phyloP scores from a whole-genome alignment of 2,329 filamentous ascomycete genomes.

The Nigrospora sphaerica region DNA sequence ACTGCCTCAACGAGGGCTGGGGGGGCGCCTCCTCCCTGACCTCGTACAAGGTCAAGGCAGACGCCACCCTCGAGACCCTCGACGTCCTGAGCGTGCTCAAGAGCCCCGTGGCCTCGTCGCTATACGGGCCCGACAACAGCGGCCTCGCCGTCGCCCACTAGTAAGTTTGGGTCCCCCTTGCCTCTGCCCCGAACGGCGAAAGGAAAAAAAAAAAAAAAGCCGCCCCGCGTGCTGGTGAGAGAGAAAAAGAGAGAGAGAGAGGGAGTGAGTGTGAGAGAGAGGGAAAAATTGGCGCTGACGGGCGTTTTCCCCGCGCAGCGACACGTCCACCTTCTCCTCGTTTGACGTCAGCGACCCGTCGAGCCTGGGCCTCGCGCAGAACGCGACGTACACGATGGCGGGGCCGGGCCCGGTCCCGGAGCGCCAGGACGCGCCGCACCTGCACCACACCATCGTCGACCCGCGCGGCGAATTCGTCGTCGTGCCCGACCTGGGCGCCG shows the following conservation, averaged over 20 bases:
- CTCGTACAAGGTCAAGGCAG: slow-evolving; percentile 26
- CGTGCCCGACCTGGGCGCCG: slow-evolving; percentile 27
- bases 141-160: slow-evolving; percentile 39
- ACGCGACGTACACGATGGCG: slow-evolving; percentile 4
- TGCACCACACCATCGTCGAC: slow-evolving; percentile 7
- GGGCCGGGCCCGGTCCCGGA: slow-evolving; percentile 3
- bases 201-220: too few relatives aligned
- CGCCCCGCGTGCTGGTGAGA: too few relatives aligned
- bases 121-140: slow-evolving; percentile 32
- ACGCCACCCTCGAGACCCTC: slow-evolving; percentile 27
- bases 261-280: too few relatives aligned
- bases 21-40: slow-evolving; percentile 33
- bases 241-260: too few relatives aligned
- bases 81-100: slow-evolving; percentile 23
- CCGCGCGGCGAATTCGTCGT: slow-evolving; percentile 4
- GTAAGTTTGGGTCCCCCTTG: slow-evolving; percentile 23
- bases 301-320: slow-evolving; percentile 15
- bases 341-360: slow-evolving; percentile 3
- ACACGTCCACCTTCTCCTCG: slow-evolving; percentile 12
- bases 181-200: slow-evolving; percentile 11
- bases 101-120: slow-evolving; percentile 36
- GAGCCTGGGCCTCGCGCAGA: slow-evolving; percentile 2
- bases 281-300: too few relatives aligned
- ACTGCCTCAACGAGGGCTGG: slow-evolving; percentile 52
- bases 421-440: slow-evolving; percentile 5